Evolutionary conservation across 2,329 filamentous ascomycete species (phyloP), one percentile per base, ranked within the genome.

Genomic region (Aspergillus puulaauensis): DNA sequence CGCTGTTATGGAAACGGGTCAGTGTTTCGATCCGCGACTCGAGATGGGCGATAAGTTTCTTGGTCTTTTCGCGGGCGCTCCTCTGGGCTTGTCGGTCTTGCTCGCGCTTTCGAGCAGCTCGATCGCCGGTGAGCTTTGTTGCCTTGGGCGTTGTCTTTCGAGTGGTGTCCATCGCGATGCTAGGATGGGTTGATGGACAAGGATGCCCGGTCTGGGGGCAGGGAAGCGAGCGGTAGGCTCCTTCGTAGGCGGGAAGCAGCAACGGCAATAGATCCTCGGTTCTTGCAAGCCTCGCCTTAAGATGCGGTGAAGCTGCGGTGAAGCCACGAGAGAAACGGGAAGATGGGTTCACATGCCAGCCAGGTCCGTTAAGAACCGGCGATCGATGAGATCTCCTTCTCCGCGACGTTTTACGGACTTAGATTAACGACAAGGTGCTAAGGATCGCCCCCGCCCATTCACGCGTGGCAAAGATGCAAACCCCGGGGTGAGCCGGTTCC

Each of bases 51-150:
- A 61, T 61, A 6, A 52, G 47, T 24, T 51, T 52, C 48, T 57
- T 55, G 3, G 55, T 61, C 35, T 61, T 61, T 35, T 61, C 58
- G 3, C 58, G 55, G 24, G 58, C 58, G 33, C 55, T 61, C 33
- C 58, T 40, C 31, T 61, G 58, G 31, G 58, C 58, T 50, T 61
- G 55, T 37, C 58, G 54, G 40, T 61, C 58, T 24, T 61, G 58
- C 40, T 61, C 58, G 23, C 58, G 55, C 37, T 61, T 61, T 15
- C 58, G 31, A 11, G 58, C 59, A 15, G 48, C 58, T 14, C 56
- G 52, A 50, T 61, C 59, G 27, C 44, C 48, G 31, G 56, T 48
- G 7, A 54, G 24, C 35, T 61, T 58, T 6, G 31, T 57, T 5
- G 47, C 17, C 31, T 52, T 58, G 6, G 44, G 39, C 2, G 49